Evolutionary conservation across 2,329 filamentous ascomycete genomes (phyloP).

Genomic region (Fusarium metavorans): DNA sequence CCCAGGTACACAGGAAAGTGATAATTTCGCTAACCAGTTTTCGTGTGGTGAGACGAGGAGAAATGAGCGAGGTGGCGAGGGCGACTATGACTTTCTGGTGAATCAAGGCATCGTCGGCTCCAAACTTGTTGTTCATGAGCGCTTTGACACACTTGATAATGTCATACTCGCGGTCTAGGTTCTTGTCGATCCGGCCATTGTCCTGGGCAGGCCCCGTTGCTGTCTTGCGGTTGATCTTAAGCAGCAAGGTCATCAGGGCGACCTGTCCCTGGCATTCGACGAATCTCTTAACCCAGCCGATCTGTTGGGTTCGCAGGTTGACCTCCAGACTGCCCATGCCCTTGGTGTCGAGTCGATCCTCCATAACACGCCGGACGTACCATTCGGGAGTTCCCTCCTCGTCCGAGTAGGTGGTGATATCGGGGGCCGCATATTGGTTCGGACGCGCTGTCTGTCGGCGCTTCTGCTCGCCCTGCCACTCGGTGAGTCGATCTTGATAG

Average conservation of each 20-base stretch:
- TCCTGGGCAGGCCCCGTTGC: constrained; percentile 76
- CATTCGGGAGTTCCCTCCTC: constrained; percentile 97
- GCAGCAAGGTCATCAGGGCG: constrained; percentile 90
- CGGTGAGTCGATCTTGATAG: constrained; percentile 92
- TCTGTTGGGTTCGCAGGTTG: constrained; percentile 94
- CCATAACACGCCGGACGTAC: constrained; percentile 97
- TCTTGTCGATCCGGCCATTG: constrained; percentile 74
- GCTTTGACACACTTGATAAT: constrained; percentile 98
- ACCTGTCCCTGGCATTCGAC: constrained; percentile 98
- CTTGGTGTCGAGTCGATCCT: constrained; percentile 92
- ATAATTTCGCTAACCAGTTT: constrained; percentile 96
- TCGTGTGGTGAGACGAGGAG: constrained; percentile 87
- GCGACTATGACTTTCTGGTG: constrained; percentile 93
- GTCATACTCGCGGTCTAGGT: constrained; percentile 93
- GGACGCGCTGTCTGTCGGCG: constrained; percentile 80
- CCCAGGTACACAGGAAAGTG: constrained; percentile 97
- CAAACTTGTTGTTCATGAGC: constrained; percentile 99
- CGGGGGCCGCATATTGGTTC: constrained; percentile 75
- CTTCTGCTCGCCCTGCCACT: constrained; percentile 95
- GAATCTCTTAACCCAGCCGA: constrained; percentile 96
- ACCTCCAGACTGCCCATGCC: constrained; percentile 93
- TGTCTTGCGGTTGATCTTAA: constrained; percentile 92
- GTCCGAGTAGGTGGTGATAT: constrained; percentile 83
- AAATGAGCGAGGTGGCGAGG: constrained; percentile 87
- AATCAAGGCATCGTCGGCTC: constrained; percentile 91